A percentile compares a stretch with the other conserved stretches of the same genome.
Conservation (phyloP, 257 asterid species). For the Coffea eugenioides region DNA sequence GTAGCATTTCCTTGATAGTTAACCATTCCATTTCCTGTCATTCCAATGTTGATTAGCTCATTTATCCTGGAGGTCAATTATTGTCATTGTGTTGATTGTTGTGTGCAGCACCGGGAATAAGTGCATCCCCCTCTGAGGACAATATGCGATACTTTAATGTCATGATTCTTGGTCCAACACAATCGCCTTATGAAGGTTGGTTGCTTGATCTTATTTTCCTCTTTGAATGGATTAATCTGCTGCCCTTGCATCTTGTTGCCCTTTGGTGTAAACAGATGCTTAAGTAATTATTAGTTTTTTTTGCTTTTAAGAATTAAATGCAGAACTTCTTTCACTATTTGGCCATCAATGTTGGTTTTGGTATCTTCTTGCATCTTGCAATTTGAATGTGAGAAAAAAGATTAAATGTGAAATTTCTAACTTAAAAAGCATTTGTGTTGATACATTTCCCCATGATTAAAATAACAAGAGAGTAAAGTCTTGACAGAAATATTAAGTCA, state of each 20-base stretch:
- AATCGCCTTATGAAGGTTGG: constrained; percentile 97
- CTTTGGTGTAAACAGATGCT: constrained; percentile 1
- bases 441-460: background rate
- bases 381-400: background rate
- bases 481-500: too few species aligned
- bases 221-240: background rate
- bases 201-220: background rate
- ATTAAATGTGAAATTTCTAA: background rate
- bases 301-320: background rate
- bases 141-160: constrained; percentile 98
- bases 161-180: constrained; percentile 98
- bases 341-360: background rate
- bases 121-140: constrained; percentile 98
- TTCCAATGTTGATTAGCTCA: background rate
- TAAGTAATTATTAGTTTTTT: background rate
- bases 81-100: constrained; percentile 23
- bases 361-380: background rate
- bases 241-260: background rate
- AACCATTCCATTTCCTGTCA: background rate
- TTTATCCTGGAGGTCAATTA: background rate
- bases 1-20: background rate
- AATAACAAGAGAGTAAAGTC: background rate
- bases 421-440: background rate
- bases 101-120: constrained; percentile 96
- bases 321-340: background rate